Conservation (phyloP, 1,284 basidiomycete genomes). For the Apiotrichum mycotoxinovorans region DNA sequence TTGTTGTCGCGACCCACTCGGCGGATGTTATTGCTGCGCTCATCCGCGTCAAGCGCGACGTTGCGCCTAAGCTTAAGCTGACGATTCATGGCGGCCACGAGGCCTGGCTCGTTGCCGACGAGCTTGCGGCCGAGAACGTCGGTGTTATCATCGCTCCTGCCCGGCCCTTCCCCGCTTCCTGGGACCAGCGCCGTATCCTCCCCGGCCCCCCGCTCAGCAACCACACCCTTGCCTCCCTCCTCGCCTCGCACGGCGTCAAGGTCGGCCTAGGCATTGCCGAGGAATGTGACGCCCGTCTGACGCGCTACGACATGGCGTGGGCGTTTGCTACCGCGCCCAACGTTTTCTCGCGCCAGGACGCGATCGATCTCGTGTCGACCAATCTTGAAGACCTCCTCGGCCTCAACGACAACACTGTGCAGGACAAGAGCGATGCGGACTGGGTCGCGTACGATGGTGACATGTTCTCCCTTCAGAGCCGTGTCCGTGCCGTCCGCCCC, state of each 20-base stretch:
- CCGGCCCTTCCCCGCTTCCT: constrained; percentile 61
- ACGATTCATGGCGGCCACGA: constrained; percentile 70
- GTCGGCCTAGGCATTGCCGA: constrained; percentile 68
- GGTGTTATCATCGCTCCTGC: constrained; percentile 68
- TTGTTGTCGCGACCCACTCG: constrained; percentile 66
- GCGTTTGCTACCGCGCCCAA: constrained; percentile 54
- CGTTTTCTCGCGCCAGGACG: constrained; percentile 55
- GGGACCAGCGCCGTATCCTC: constrained; percentile 66
- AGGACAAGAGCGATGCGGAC: constrained; percentile 47
- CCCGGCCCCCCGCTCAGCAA: constrained; percentile 70
- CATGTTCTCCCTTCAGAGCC: constrained; percentile 33
- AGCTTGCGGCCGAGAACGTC: constrained; percentile 64
- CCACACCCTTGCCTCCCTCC: constrained; percentile 61
- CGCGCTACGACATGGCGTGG: constrained; percentile 68
- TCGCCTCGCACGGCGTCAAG: constrained; percentile 65
- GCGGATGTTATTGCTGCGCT: constrained; percentile 73
- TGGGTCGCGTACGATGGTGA: constrained; percentile 62
- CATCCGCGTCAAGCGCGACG: constrained; percentile 66
- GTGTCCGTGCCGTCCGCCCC: constrained; percentile 35
- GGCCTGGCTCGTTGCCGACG: constrained; percentile 62
- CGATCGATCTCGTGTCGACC: constrained; percentile 60
- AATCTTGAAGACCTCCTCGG: constrained; percentile 67
- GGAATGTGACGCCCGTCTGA: constrained; percentile 63
- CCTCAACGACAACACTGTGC: constrained; percentile 43
- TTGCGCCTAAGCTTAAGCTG: constrained; percentile 53